Conservation (phyloP, 805 yeast genomes). For the Torulaspora maleeae region DNA sequence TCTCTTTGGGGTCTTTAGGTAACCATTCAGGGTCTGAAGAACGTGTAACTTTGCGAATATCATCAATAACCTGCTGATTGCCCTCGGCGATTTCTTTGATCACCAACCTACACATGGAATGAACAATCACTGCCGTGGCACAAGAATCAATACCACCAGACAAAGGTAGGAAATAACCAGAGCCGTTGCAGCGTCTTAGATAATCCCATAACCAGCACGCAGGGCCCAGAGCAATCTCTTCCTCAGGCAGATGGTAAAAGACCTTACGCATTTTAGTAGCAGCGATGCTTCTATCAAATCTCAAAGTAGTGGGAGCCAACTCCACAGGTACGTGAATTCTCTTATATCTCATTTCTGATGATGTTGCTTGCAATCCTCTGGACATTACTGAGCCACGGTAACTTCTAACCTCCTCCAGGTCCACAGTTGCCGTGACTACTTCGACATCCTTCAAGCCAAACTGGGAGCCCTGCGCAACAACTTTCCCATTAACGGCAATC, state of each 20-base stretch:
- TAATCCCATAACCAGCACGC: slow-evolving; percentile 99
- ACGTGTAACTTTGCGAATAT: slow-evolving; percentile 66
- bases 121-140: slow-evolving; percentile 92
- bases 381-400: slow-evolving; percentile 69
- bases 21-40: slow-evolving; percentile 48
- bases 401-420: slow-evolving; percentile 82
- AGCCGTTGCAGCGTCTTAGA: slow-evolving; percentile 80
- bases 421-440: slow-evolving; percentile 92
- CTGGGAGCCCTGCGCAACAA: slow-evolving; percentile 91
- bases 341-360: slow-evolving; percentile 39
- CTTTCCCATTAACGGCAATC: slow-evolving; percentile 85
- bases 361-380: slow-evolving; percentile 63
- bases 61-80: slow-evolving; percentile 68
- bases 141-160: slow-evolving; percentile 98
- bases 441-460: slow-evolving; percentile 89
- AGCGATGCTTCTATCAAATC: slow-evolving; percentile 54
- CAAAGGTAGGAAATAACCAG: slow-evolving; percentile 88
- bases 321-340: slow-evolving; percentile 60
- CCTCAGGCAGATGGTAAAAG: slow-evolving; percentile 77
- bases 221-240: slow-evolving; percentile 96
- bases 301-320: slow-evolving; percentile 53
- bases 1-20: slow-evolving; percentile 71
- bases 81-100: slow-evolving; percentile 63
- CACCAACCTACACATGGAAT: slow-evolving; percentile 89
- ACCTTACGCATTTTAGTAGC: slow-evolving; percentile 54